These are phyloP conservation scores for Magnolia kwangsiensis DNA, from an alignment of 164 flowering plant genomes.

Conservation along the genomic window DNA sequence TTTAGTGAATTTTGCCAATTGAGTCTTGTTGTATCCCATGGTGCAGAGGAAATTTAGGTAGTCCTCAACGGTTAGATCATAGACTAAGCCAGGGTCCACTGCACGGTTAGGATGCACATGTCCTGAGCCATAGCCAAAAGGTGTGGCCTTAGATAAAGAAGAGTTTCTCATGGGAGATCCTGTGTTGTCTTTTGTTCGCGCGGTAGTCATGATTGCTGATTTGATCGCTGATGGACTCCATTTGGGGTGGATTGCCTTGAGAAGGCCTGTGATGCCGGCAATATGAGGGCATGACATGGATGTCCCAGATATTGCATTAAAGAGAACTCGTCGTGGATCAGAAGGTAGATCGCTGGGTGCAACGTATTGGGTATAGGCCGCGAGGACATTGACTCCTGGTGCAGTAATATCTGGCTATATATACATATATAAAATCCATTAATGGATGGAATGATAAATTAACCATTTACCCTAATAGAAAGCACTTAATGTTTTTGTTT, in stretches of 20 bases:
- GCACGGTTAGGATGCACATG: slow-evolving; percentile 9
- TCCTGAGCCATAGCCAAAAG: slow-evolving; percentile 7
- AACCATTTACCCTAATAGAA: too few species aligned
- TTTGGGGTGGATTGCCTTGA: not conserved
- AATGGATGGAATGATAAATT: too few species aligned
- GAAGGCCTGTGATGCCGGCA: slow-evolving; percentile 7
- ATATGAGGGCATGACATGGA: slow-evolving; percentile 22
- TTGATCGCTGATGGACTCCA: too few species aligned
- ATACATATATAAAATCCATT: too few species aligned
- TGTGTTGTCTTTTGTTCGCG: not conserved
- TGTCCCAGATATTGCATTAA: slow-evolving; percentile 13
- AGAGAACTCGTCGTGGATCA: not conserved
- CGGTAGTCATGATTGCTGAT: slow-evolving; percentile 16
- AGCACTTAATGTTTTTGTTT: too few species aligned
- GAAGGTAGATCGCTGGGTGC: not conserved
- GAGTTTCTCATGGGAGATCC: not conserved
- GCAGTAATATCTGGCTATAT: not conserved
- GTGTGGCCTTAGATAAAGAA: not conserved
- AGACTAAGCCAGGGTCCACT: slow-evolving; percentile 12
- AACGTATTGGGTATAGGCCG: not conserved
- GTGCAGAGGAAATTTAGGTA: slow-evolving; percentile 7
- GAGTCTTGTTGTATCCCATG: not conserved
- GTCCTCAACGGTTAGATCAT: not conserved
- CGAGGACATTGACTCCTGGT: slow-evolving; percentile 1
- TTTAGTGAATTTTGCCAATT: not conserved